phyloP scores from a whole-genome alignment of 106 monocot genomes.

The Agapanthus africanus region DNA sequence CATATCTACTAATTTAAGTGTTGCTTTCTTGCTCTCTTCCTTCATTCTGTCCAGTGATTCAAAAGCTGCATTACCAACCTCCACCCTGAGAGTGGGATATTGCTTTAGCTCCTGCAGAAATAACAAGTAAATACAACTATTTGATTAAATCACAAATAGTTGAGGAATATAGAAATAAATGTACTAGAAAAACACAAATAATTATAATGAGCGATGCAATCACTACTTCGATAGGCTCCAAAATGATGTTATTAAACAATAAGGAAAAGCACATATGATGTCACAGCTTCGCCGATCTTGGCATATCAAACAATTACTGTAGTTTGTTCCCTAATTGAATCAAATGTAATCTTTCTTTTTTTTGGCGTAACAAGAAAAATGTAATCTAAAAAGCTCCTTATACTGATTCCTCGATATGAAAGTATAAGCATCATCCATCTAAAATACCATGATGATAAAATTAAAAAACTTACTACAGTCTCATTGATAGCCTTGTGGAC shows the following conservation, averaged over 20 bases:
- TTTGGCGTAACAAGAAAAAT: too few species aligned
- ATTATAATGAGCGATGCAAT: background rate
- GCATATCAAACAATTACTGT: background rate
- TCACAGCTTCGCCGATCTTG: background rate
- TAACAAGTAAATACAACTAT: too few species aligned
- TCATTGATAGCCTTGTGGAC: slow-evolving; percentile 68
- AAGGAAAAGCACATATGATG: background rate
- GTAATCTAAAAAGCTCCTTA: background rate
- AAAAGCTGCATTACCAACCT: slow-evolving; percentile 80
- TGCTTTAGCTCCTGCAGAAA: slow-evolving; percentile 79
- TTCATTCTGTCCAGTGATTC: slow-evolving; percentile 90
- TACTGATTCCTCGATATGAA: background rate
- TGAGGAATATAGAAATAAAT: background rate
- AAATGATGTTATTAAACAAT: background rate
- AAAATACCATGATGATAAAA: too few species aligned
- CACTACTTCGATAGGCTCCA: background rate
- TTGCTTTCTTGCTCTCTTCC: slow-evolving; percentile 89
- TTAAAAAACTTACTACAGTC: slow-evolving; percentile 63
- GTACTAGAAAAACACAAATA: background rate
- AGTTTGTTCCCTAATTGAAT: background rate
- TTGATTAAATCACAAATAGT: background rate
- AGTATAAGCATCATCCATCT: background rate
- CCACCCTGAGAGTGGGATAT: slow-evolving; percentile 77
- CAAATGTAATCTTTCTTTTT: too few species aligned
- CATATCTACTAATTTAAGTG: slow-evolving; percentile 90